Conservation (phyloP, 768 basidiomycete genomes). For the Lactifluus pinguis region DNA sequence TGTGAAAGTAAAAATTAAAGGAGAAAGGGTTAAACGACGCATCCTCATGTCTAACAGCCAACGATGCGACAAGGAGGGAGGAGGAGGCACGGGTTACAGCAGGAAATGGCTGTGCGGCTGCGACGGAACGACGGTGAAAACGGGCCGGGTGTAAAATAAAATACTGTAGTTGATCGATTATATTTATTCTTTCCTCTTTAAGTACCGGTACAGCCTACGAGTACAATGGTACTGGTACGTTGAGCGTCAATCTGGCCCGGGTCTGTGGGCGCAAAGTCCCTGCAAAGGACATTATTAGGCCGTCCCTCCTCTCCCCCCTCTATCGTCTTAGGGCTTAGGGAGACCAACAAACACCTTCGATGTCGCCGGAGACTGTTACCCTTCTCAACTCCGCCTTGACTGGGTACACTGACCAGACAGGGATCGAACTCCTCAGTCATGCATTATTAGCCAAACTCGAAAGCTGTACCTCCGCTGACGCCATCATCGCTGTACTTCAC, state of each 20-base stretch:
- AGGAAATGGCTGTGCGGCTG: not conserved
- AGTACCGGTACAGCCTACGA: not conserved
- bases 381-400: not conserved
- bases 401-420: not conserved
- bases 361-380: not conserved
- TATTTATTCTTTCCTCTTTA: not conserved
- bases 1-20: not conserved
- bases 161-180: not conserved
- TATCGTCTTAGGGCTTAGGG: not conserved
- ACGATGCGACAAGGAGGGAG: not conserved
- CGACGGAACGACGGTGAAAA: no score
- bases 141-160: no score
- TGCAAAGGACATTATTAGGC: not conserved
- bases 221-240: not conserved
- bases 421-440: not conserved
- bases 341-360: not conserved
- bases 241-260: not conserved
- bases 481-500: not conserved
- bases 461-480: not conserved
- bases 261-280: not conserved
- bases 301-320: not conserved
- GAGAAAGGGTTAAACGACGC: constrained; percentile 1
- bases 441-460: not conserved
- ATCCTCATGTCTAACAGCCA: constrained; percentile 1
- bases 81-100: no score